phyloP scores from a whole-genome alignment of 2,329 filamentous ascomycete species.

The Xylaria polymorpha region DNA sequence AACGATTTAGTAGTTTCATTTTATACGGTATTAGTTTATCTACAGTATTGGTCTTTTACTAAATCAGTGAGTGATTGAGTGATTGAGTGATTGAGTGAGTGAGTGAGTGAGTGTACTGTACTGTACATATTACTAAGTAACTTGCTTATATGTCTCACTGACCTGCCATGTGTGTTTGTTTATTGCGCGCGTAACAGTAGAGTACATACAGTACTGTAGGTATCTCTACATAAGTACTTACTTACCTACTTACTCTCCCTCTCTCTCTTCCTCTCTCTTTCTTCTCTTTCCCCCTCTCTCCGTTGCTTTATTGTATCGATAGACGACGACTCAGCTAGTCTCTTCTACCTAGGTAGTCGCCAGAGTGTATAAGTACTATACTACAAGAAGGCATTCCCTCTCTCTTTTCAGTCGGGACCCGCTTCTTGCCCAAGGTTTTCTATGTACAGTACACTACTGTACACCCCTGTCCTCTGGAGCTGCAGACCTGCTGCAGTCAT shows the following conservation, averaged over 20 bases:
- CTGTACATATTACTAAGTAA: too few species aligned
- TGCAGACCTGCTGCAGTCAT: constrained; percentile 47
- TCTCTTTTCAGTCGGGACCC: constrained; percentile 3
- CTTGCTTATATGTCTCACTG: not conserved
- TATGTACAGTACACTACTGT: too few species aligned
- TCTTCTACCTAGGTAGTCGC: not conserved
- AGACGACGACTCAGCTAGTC: not conserved
- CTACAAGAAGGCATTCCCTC: not conserved
- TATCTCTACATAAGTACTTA: not conserved
- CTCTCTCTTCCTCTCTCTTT: too few species aligned
- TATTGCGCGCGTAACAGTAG: not conserved
- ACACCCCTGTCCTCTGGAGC: constrained; percentile 45
- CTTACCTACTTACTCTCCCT: too few species aligned
- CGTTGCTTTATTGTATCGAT: not conserved
- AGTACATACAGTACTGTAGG: too few species aligned
- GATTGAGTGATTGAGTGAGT: too few species aligned
- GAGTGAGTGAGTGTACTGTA: too few species aligned
- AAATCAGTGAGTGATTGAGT: too few species aligned
- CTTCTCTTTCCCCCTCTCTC: not conserved
- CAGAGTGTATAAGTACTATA: not conserved
- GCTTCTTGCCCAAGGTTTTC: constrained; percentile 21
- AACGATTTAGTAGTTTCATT: not conserved
- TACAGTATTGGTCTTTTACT: too few species aligned
- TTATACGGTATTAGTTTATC: not conserved
- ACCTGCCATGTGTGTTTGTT: not conserved